A percentile compares a stretch with the other conserved stretches of the same genome.
These are phyloP conservation scores for Backusella macrospora DNA, from an alignment of 192 early-diverging fungal genomes.

Conservation along the genomic window DNA sequence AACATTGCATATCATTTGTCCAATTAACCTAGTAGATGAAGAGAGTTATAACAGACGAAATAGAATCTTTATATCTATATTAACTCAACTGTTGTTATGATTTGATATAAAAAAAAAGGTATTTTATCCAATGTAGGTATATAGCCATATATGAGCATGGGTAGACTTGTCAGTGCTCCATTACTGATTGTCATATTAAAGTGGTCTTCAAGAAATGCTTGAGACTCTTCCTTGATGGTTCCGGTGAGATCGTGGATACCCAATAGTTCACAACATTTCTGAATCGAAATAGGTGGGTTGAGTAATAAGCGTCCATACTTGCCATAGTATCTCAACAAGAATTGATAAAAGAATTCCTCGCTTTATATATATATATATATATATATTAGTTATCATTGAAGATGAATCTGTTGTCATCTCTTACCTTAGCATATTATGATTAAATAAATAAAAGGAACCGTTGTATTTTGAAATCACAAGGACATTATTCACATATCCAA, in stretches of 20 bases:
- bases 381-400: background rate
- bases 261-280: background rate
- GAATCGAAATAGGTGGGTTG: conserved; percentile 4
- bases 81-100: background rate
- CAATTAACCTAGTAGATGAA: background rate
- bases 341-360: conserved; percentile 23
- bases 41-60: too few species aligned
- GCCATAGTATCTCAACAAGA: background rate
- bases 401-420: background rate
- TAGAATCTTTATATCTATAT: too few species aligned
- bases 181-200: background rate
- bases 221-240: background rate
- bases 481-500: background rate
- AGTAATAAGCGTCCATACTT: background rate
- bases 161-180: background rate
- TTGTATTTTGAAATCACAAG: background rate
- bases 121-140: background rate
- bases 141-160: background rate
- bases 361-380: background rate
- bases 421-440: background rate
- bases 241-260: background rate
- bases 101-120: conserved; percentile 1
- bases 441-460: background rate
- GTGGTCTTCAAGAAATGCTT: background rate
- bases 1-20: background rate